A percentile compares a stretch with the other conserved stretches of the same genome.
These are phyloP conservation scores for Heliocybe sulcata DNA, from an alignment of 1,284 basidiomycete genomes.

Conservation along the genomic window DNA sequence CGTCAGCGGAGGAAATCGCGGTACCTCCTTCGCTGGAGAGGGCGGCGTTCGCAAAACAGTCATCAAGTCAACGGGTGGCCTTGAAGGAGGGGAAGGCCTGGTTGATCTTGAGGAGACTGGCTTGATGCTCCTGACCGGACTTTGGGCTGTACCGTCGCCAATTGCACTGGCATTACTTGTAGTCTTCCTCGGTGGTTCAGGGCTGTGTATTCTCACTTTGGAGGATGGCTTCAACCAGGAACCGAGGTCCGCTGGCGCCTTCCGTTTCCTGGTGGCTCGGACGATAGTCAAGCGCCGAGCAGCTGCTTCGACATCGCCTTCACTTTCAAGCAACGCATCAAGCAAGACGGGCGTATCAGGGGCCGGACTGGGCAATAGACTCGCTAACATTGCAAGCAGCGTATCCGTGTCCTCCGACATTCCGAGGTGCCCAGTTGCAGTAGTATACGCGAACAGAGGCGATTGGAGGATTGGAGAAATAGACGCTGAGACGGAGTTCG, in stretches of 20 bases:
- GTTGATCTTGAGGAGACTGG: slow-evolving; percentile 5
- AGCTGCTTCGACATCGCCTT: slow-evolving; percentile 57
- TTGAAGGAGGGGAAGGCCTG: slow-evolving; percentile 11
- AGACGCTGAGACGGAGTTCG: too few species aligned
- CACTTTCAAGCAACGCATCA: slow-evolving; percentile 49
- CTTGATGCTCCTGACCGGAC: slow-evolving; percentile 4
- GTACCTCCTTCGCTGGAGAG: slow-evolving; percentile 27
- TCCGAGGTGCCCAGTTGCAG: too few species aligned
- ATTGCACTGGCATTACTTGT: slow-evolving; percentile 1
- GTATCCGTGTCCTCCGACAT: slow-evolving; percentile 53
- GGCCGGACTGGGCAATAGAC: slow-evolving; percentile 37
- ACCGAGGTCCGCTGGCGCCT: slow-evolving; percentile 29
- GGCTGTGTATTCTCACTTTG: background rate
- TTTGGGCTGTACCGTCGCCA: slow-evolving; percentile 16
- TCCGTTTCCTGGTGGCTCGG: slow-evolving; percentile 10
- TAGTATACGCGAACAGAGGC: background rate
- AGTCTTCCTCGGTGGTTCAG: background rate
- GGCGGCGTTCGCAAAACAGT: slow-evolving; percentile 46
- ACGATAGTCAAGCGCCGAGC: slow-evolving; percentile 24
- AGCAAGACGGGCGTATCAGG: slow-evolving; percentile 38
- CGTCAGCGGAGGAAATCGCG: slow-evolving; percentile 45
- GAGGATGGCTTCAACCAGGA: slow-evolving; percentile 38
- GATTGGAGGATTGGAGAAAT: too few species aligned
- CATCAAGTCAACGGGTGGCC: slow-evolving; percentile 38
- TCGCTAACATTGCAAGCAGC: slow-evolving; percentile 57